Evolutionary conservation across 2,329 filamentous ascomycete genomes (phyloP), one percentile per base, ranked within the genome.

Genomic region (Cercospora brassicicola): DNA sequence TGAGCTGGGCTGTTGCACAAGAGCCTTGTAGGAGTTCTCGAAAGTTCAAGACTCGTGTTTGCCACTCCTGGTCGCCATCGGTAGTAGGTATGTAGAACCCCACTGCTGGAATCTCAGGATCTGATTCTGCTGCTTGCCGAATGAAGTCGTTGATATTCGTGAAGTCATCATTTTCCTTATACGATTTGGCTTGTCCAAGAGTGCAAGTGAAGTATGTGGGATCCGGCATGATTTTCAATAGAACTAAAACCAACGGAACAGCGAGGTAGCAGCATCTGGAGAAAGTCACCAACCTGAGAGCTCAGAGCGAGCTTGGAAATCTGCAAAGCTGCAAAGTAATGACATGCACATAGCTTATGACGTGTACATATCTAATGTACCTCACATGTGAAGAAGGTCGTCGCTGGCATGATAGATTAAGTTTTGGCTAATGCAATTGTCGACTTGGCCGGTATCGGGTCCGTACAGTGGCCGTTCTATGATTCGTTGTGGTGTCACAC

Each of bases 121-220:
- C 72, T 0, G 71, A 33, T 7, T 75, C 67, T 1, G 84, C 84
- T 72, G 86, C 84, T 7, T 76, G 67, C n/a, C 84, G 81, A 18
- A 89, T 76, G 65, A 89, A 81, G 0, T 83, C 77, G 63, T 82
- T 80, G 65, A 88, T 81, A 0, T 82, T 86, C 2, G 77, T 72
- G 71, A 82, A 84, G 0, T 77, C 75, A 31, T 79, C 13, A 15
- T 28, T 36, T 26, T 64, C 59, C 18, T 59, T 64, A 13, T 9
- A 74, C 69, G 18, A 78, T 81, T 18, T 78, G 10, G 86, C 86
- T 74, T 89, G 82, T 1, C 86, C 87, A 2, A 90, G 80, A 0
- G 87, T 89, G 75, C 87, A 89, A 3, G 84, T 84, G 73, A 89
- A 89, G 76, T 89, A 88, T 67, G 36, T 26, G 11, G 62, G 62